Evolutionary conservation across 2,329 filamentous ascomycete genomes (phyloP), one percentile per base, ranked within the genome.

Genomic region (Neopestalotiopsis sp.): DNA sequence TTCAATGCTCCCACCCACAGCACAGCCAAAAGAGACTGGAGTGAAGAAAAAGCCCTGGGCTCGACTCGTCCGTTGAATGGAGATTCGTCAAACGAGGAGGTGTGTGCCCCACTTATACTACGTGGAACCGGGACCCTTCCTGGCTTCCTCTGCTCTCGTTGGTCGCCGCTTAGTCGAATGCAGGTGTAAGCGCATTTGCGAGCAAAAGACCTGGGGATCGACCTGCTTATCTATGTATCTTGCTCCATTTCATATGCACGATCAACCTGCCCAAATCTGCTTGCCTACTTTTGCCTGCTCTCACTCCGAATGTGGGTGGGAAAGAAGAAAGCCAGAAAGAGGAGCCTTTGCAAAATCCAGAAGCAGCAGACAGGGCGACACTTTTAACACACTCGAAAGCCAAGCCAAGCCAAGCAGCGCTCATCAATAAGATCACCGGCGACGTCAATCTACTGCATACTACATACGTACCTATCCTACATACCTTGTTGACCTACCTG

Each of bases 131-230:
- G 34, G 34, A 38, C 34, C 34, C 34, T 38, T 10, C 38, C 40
- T 64, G 38, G 61, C 32, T 28, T 42, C 28, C 61, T 34, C 10
- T 52, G 45, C 17, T 20, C 20, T 52, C 45, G 45, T 52, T 24
- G 45, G 45, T 20, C 20, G 38, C 40, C 20, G 20, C 42, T 64
- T 64, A 64, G 61, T 52, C 24, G 61, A 64, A 64, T 64, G 61
- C 61, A 64, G 42, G 28, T 64, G 34, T 49, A 64, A 64, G 61
- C 38, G 45, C 45, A 52, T 52, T 24, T 52, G 45, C 45, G 34
- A 38, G 34, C 34, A 7, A 17, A 24, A n/a, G 61, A 40, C 61
- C 61, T 62, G 61, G 61, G 61, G 61, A 64, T 49, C 61, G 61
- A 38, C 34, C 34, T 34, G 34, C 61, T 64, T 64, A 64, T 64